A percentile compares a stretch with the other conserved stretches of the same genome.
These are phyloP conservation scores for Austroboletus rostrupii DNA, from an alignment of 1,284 basidiomycete genomes.

Conservation along the genomic window DNA sequence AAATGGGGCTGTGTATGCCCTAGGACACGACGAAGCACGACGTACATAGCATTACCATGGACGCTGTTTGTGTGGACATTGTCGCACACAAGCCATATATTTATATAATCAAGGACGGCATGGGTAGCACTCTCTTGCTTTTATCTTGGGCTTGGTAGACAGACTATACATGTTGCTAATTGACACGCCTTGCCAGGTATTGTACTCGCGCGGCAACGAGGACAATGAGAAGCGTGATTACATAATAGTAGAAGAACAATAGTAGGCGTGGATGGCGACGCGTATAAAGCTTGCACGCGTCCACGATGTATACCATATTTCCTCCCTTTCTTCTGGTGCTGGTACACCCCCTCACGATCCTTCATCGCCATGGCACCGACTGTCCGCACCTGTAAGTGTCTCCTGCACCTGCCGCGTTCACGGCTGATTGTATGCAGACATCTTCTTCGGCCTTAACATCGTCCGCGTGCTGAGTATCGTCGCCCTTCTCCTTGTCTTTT, in stretches of 20 bases:
- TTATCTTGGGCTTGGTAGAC: slow-evolving; percentile 6
- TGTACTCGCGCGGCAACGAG: slow-evolving; percentile 15
- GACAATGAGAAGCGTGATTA: slow-evolving; percentile 20
- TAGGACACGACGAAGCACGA: slow-evolving; percentile 15
- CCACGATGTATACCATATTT: slow-evolving; percentile 4
- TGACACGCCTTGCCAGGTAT: too few species aligned
- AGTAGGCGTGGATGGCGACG: slow-evolving; percentile 22
- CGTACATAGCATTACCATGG: slow-evolving; percentile 11
- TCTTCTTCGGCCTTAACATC: slow-evolving; percentile 78
- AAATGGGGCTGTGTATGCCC: slow-evolving; percentile 2
- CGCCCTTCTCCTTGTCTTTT: slow-evolving; percentile 72
- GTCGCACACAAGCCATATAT: not conserved
- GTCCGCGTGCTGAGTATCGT: slow-evolving; percentile 79
- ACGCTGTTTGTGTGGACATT: slow-evolving; percentile 20
- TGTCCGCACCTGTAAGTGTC: slow-evolving; percentile 36
- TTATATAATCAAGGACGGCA: slow-evolving; percentile 17
- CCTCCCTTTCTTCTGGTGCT: slow-evolving; percentile 24
- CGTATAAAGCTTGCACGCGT: slow-evolving; percentile 21
- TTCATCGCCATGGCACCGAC: slow-evolving; percentile 31
- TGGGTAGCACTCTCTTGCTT: slow-evolving; percentile 4
- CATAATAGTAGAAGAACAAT: slow-evolving; percentile 26
- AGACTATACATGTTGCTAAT: not conserved
- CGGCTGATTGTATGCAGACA: slow-evolving; percentile 37
- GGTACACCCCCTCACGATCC: slow-evolving; percentile 25
- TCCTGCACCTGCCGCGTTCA: not conserved